Base-by-base conservation (phyloP, 306 rosid genomes). In the Malus orientalis region DNA sequence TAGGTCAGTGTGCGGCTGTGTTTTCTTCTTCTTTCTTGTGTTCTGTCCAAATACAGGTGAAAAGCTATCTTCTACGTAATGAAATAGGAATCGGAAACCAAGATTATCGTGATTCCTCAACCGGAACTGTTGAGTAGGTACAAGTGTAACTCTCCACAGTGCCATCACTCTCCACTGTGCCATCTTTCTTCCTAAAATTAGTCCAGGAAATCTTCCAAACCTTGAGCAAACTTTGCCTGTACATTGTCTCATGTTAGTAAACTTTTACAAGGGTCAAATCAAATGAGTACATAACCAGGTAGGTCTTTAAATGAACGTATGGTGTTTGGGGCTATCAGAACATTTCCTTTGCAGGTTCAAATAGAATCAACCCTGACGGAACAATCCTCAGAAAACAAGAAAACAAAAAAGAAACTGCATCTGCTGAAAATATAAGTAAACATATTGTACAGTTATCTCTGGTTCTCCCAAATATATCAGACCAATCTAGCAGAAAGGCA, bases 161-260 rank as follows among this genome's bases (percentile, higher is more conserved):
- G 76, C 44, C 76, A 30, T 71, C 32, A 54, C 25, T 55, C 60
- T 55, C 60, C 2, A 55, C 30, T 4, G 32, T 59, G 30, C 30
- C 64, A 62, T 14, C 76, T 12, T 42, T 73, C 68, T 10, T 59
- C 23, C 68, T 59, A 73, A 8, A 73, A 22, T 73, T 49, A 5
- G 82, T 85, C 88, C 90, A 88, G 5, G 94, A 85, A 79, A 92
- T 67, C 84, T 81, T 90, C 98, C 96, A 87, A 2, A 54, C 83
- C 78, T 45, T 73, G 49, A 77, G 59, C 70, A 87, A 84, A 85
- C 90, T 91, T 81, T 82, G 83, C 88, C 98, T 91, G 93, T 86
- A 84, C 20, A 11, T 79, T 42, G 54, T 55, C 8, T 30, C 58
- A 40, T 40, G 6, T 22, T 32, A 30, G 69, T 23, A 68, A 40